phyloP scores from a whole-genome alignment of 2,329 filamentous ascomycete species.

The Paramyrothecium roridum region DNA sequence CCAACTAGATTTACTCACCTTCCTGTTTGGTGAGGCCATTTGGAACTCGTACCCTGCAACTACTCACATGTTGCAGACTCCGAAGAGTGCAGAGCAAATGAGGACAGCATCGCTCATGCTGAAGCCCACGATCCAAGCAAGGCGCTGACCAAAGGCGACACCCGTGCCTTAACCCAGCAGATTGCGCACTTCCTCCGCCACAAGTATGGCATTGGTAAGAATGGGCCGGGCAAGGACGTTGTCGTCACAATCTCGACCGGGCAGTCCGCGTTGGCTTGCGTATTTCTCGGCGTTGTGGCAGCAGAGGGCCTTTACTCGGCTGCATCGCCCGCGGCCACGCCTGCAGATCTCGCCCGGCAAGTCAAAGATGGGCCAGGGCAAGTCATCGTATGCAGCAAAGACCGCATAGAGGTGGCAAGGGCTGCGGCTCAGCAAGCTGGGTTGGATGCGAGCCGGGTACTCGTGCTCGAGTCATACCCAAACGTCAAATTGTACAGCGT shows the following conservation, averaged over 20 bases:
- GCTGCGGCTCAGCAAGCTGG: slow-evolving; percentile 46
- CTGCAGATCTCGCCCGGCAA: slow-evolving; percentile 46
- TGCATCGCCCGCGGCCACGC: slow-evolving; percentile 46
- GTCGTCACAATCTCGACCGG: slow-evolving; percentile 55
- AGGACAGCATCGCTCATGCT: slow-evolving; percentile 51
- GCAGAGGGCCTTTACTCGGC: slow-evolving; percentile 58
- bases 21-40: slow-evolving; percentile 35
- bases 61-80: slow-evolving; percentile 26
- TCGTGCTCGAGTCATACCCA: slow-evolving; percentile 43
- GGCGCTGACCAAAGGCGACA: slow-evolving; percentile 48
- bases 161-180: slow-evolving; percentile 44
- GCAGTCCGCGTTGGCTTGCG: slow-evolving; percentile 48
- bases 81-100: slow-evolving; percentile 26
- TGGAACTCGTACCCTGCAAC: not conserved
- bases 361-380: slow-evolving; percentile 33
- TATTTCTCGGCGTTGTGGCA: slow-evolving; percentile 55
- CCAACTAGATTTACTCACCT: slow-evolving; percentile 36
- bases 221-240: slow-evolving; percentile 47
- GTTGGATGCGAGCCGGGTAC: slow-evolving; percentile 40
- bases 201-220: slow-evolving; percentile 47
- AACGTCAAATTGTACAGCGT: slow-evolving; percentile 19
- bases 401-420: slow-evolving; percentile 41
- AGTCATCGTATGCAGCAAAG: slow-evolving; percentile 42
- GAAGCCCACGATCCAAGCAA: slow-evolving; percentile 55
- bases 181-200: slow-evolving; percentile 53